Evolutionary conservation across 129 eudicot genomes (phyloP), one percentile per base, ranked within the genome.

Genomic region (Heracleum sosnowskyi): DNA sequence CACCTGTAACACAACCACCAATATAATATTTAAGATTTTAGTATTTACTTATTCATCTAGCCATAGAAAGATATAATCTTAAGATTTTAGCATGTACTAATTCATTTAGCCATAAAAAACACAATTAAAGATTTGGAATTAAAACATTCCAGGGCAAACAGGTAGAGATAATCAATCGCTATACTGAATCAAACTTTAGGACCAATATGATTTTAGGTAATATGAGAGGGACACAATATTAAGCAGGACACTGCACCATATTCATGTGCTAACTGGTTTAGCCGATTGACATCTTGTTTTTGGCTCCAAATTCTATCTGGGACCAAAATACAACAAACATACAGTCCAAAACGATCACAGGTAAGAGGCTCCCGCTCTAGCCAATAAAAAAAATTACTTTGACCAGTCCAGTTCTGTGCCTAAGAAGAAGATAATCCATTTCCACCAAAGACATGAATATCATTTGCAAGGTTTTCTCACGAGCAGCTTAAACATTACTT

Each of bases 1-100:
- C 98, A 93, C 83, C 97, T 93, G 86, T 82, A 80, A 68, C 42
- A 73, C 40, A 77, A 10, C 39, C 39, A 72, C 39, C 73, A 34
- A 12, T n/a, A 76, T 13, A 18, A 77, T 29, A n/a, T 11, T 28
- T 35, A 60, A 40, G 63, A 64, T 64, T 13, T 7, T 28, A 28
- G 20, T 29, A 63, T 63, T 63, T 63, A 63, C 18, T 63, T 11
- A 28, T 28, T 63, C 5, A 26, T 28, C 69, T 63, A 28, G 20
- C 36, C 69, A 11, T 8, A 22, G 63, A 22, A 49, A 49, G 6
- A 7, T 31, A 69, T 5, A 8, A 77, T 26, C 26, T 37, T 34
- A 57, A n/a, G 60, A 62, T 62, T 26, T 24, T 15, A 13, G 40
- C 16, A 66, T 31, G 31, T 66, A 15, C 72, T 31, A 11, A 31